Conservation (phyloP, 345 rosid species). For the Euphorbia pulcherrima region DNA sequence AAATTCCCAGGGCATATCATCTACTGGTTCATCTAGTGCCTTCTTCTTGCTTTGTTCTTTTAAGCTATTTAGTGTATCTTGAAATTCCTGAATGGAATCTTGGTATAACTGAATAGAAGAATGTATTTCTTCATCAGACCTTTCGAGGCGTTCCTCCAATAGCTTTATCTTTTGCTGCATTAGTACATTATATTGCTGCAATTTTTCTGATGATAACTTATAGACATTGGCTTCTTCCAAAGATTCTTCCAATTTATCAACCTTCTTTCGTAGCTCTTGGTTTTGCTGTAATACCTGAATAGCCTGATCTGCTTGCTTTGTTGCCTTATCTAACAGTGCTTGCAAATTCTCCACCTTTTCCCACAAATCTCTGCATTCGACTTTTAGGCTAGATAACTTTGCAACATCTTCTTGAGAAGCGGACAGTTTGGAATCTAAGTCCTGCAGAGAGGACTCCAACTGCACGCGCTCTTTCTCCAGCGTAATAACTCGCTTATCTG, state of each 20-base stretch:
- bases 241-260: slow-evolving; percentile 73
- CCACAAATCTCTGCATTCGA: slow-evolving; percentile 65
- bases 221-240: slow-evolving; percentile 68
- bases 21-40: slow-evolving; percentile 55
- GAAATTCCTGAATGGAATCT: slow-evolving; percentile 79
- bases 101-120: slow-evolving; percentile 74
- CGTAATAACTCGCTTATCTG: slow-evolving; percentile 57
- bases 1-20: slow-evolving; percentile 82
- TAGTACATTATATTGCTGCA: slow-evolving; percentile 70
- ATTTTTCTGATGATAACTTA: slow-evolving; percentile 67
- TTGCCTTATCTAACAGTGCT: slow-evolving; percentile 56
- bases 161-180: slow-evolving; percentile 79
- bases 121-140: slow-evolving; percentile 80
- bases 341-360: slow-evolving; percentile 70
- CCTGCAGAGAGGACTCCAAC: slow-evolving; percentile 63
- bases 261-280: slow-evolving; percentile 71
- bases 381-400: slow-evolving; percentile 58
- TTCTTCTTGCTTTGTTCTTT: slow-evolving; percentile 74
- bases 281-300: slow-evolving; percentile 70
- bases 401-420: slow-evolving; percentile 69
- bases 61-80: slow-evolving; percentile 68
- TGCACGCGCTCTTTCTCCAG: slow-evolving; percentile 61
- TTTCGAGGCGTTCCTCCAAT: slow-evolving; percentile 76
- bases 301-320: slow-evolving; percentile 83
- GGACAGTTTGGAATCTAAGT: slow-evolving; percentile 63